Evolutionary conservation across 148 eudicot species (phyloP).

Genomic region (Gaultheria prostrata): DNA sequence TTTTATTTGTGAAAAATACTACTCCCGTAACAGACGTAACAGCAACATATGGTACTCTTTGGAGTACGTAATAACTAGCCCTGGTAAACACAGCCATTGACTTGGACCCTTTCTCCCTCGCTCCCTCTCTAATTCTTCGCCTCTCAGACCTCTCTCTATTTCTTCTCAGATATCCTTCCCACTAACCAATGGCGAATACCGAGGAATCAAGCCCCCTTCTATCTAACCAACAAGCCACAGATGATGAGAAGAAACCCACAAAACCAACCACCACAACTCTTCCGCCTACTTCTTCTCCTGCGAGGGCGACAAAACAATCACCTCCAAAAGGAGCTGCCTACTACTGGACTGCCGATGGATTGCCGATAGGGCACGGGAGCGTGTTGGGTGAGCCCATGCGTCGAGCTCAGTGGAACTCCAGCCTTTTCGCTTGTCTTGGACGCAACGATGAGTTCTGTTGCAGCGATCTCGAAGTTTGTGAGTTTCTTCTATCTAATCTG

Average conservation of each 20-base stretch:
- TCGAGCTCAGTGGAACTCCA: slow-evolving; percentile 59
- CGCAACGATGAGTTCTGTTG: slow-evolving; percentile 64
- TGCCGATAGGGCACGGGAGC: slow-evolving; percentile 36
- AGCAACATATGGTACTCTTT: too few relatives aligned
- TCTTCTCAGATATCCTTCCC: neutral
- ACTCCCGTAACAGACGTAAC: too few relatives aligned
- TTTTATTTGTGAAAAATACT: too few relatives aligned
- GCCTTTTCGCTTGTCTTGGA: slow-evolving; percentile 60
- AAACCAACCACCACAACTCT: slow-evolving; percentile 21
- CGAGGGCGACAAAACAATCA: neutral
- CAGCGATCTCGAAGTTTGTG: slow-evolving; percentile 64
- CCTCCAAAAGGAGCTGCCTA: slow-evolving; percentile 12
- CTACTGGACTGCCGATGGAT: slow-evolving; percentile 69
- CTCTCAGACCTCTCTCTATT: neutral
- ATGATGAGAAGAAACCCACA: slow-evolving; percentile 5
- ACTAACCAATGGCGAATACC: slow-evolving; percentile 32
- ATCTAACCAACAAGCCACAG: slow-evolving; percentile 12
- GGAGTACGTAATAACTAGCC: too few relatives aligned
- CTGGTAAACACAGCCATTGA: neutral
- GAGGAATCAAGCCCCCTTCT: slow-evolving; percentile 67
- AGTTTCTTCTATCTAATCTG: neutral
- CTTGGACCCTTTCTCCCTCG: neutral
- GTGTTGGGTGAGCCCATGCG: slow-evolving; percentile 38
- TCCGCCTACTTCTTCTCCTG: slow-evolving; percentile 6
- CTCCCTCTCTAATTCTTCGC: neutral